Conservation (phyloP, 345 rosid species). For the Salix arbutifolia region DNA sequence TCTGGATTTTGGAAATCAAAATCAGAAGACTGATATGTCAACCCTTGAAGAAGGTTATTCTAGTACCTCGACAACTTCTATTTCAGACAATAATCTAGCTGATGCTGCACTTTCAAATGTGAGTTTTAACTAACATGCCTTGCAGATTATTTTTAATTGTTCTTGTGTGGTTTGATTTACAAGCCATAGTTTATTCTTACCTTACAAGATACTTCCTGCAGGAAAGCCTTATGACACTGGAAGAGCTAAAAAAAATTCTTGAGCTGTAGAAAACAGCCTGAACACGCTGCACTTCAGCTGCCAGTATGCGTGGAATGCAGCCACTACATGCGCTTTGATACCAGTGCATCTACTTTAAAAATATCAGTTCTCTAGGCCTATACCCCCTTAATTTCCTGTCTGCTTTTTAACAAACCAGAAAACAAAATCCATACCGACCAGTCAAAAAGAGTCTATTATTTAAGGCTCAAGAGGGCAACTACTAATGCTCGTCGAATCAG, state of each 20-base stretch:
- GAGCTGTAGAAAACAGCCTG: not conserved
- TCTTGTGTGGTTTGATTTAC: not conserved
- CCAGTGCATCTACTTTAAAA: not conserved
- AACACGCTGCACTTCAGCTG: not conserved
- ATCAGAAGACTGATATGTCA: constrained; percentile 12
- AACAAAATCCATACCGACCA: not conserved
- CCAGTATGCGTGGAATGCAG: not conserved
- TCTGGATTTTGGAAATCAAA: constrained; percentile 4
- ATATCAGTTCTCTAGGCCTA: not conserved
- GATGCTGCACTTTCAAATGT: not conserved
- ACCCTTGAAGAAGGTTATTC: not conserved
- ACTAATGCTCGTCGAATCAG: not conserved
- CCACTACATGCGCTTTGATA: not conserved
- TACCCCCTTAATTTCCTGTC: not conserved
- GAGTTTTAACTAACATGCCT: not conserved
- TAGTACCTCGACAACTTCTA: not conserved
- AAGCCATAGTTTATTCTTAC: not conserved
- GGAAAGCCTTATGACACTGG: not conserved
- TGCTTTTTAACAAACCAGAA: not conserved
- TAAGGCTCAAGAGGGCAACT: not conserved
- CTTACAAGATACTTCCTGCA: not conserved
- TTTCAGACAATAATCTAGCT: not conserved
- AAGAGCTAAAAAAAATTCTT: not conserved
- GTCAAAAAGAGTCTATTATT: not conserved
- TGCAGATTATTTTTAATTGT: not conserved